Evolutionary conservation across 78 protist genomes (phyloP).

Genomic region (Dictyostelium firmibasis): DNA sequence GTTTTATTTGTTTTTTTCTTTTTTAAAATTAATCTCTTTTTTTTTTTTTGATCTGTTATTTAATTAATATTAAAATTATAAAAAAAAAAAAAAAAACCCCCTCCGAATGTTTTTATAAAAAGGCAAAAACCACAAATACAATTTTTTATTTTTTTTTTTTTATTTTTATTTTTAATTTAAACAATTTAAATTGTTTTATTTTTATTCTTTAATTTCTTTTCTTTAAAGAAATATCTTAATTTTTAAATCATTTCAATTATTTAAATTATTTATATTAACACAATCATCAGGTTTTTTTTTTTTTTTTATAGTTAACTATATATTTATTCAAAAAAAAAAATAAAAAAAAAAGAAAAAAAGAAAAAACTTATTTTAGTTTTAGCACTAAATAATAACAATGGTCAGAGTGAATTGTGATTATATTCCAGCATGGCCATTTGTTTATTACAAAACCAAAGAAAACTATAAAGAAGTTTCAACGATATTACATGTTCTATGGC

Average conservation of each 20-base stretch:
- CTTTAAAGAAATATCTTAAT: too few relatives aligned
- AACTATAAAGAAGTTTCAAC: background rate
- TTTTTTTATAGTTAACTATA: background rate
- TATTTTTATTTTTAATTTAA: too few relatives aligned
- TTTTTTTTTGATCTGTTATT: too few relatives aligned
- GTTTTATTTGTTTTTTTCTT: background rate
- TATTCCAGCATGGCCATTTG: slow-evolving; percentile 64
- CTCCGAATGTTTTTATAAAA: too few relatives aligned
- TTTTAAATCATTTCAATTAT: background rate
- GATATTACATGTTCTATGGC: slow-evolving; percentile 52
- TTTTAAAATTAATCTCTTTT: too few relatives aligned
- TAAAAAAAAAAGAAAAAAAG: background rate
- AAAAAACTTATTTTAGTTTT: background rate
- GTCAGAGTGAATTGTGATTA: slow-evolving; percentile 34
- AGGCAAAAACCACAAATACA: background rate
- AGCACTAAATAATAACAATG: background rate
- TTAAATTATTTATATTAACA: background rate
- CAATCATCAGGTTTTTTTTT: background rate
- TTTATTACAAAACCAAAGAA: slow-evolving; percentile 24
- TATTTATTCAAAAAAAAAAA: too few relatives aligned
- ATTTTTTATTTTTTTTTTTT: too few relatives aligned
- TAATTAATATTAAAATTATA: too few relatives aligned
- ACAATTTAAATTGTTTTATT: too few relatives aligned
- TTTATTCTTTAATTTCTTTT: too few relatives aligned
- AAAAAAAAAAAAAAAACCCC: too few relatives aligned